Evolutionary conservation across 2,329 filamentous ascomycete species (phyloP).

Genomic region (Botryotinia narcissicola): DNA sequence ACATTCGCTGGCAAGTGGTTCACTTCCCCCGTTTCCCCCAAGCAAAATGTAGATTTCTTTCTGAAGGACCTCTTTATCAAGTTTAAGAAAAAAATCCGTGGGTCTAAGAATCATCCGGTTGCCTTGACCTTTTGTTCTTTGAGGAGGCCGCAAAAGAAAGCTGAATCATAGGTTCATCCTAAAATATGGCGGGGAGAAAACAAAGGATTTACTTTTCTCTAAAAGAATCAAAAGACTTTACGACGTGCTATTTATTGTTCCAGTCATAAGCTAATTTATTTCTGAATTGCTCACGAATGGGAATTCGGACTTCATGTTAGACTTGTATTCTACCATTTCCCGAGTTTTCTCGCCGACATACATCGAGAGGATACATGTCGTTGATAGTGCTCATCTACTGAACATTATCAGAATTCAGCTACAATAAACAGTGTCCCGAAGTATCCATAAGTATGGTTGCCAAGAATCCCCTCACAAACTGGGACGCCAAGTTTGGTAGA

Average conservation of each 20-base stretch:
- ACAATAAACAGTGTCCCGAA: background rate
- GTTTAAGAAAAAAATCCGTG: background rate
- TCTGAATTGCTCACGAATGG: too few species aligned
- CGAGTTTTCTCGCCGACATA: background rate
- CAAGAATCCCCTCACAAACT: background rate
- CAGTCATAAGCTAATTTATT: background rate
- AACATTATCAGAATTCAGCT: background rate
- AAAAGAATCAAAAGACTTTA: background rate
- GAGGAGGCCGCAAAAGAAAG: background rate
- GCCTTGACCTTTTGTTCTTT: background rate
- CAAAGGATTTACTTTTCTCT: background rate
- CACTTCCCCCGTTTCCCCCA: background rate
- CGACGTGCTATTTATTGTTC: background rate
- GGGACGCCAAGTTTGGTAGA: constrained; percentile 1
- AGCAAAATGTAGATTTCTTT: background rate
- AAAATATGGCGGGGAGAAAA: background rate
- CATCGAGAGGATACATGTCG: background rate
- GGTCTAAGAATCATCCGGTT: background rate
- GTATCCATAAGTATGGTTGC: background rate
- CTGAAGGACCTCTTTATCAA: background rate
- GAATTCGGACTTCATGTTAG: background rate
- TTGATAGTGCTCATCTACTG: background rate
- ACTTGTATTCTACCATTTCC: background rate
- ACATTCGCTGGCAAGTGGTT: background rate
- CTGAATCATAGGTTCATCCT: too few species aligned